Base-by-base conservation (phyloP, 2,329 filamentous ascomycete genomes). In the Fusarium multiceps region DNA sequence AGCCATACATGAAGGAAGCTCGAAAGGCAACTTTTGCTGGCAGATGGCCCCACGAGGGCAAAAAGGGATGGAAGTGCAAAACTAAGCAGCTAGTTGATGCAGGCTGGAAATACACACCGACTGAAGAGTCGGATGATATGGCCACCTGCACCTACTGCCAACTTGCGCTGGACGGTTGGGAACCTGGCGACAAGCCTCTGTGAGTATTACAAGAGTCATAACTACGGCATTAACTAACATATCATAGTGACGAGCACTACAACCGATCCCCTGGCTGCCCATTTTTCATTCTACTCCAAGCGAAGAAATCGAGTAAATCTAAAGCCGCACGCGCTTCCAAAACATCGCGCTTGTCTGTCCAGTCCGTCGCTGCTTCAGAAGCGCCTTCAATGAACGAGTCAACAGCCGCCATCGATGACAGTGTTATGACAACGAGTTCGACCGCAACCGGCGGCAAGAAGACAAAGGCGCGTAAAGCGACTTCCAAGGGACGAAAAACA, bases 91-190 rank as follows among this genome's bases (percentile, higher is more conserved):
- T 98, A 83, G 93, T 93, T 34, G 93, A 95, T 71, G 93, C 93
- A 28, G 96, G 96, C 13, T 99, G 95, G 94, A 94, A 92, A 77
- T 98, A 94, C 80, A 97, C 94, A 25, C 94, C 96, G 0, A 93
- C 89, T 8, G 82, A 88, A 45, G 93, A 95, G 45, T 93, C 90
- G 14, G 91, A 96, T 70, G 96, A 99, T 79, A 93, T 95, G 82
- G 93, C 93, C 12, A 96, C 92, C 13, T 99, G 96, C 78, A 87
- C 92, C 28, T 98, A 98, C 81, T 99, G 96, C 82, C 89, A 92
- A 60, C 82, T 98, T 18, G 93, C 92, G 13, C 86, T 99, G 13
- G 95, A 98, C 79, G 94, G 94, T 9, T 99, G 97, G 96, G 96
- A 98, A 77, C 91, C 92, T 2, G 90, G 91, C 63, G 96, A 99